Evolutionary conservation across 129 eudicot species (phyloP).

Genomic region (Artemisia tridentata): DNA sequence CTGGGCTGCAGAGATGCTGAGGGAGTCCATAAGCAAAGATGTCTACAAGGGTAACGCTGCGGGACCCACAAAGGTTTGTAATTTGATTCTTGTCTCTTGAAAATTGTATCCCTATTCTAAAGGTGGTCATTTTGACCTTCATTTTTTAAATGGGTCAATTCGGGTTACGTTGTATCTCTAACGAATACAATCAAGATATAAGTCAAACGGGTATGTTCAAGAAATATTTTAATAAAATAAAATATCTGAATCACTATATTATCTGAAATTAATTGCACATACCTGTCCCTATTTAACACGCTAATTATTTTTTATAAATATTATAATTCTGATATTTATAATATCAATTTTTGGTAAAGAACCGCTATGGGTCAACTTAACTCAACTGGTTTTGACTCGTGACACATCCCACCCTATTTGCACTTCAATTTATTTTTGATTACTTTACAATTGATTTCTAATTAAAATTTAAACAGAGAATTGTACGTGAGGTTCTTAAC

Average conservation of each 20-base stretch:
- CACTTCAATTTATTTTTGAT: neutral
- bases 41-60: constrained; percentile 99
- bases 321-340: no score
- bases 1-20: constrained; percentile 76
- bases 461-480: constrained; percentile 50
- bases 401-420: neutral
- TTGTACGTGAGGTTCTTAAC: constrained; percentile 64
- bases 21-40: constrained; percentile 79
- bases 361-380: neutral
- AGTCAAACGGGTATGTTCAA: neutral
- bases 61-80: constrained; percentile 91
- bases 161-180: neutral
- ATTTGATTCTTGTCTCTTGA: constrained; percentile 7
- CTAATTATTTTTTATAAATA: neutral
- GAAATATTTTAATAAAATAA: neutral
- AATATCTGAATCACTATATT: neutral
- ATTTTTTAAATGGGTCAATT: neutral
- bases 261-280: neutral
- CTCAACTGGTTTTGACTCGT: constrained; percentile 4
- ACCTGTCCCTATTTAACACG: neutral
- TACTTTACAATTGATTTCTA: constrained; percentile 12
- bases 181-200: neutral
- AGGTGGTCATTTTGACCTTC: neutral
- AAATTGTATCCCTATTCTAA: neutral
- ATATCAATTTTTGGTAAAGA: no score